A percentile compares a stretch with the other conserved stretches of the same genome.
Conservation (phyloP, 2,329 filamentous ascomycete genomes). For the Ascochyta clinopodiicola region DNA sequence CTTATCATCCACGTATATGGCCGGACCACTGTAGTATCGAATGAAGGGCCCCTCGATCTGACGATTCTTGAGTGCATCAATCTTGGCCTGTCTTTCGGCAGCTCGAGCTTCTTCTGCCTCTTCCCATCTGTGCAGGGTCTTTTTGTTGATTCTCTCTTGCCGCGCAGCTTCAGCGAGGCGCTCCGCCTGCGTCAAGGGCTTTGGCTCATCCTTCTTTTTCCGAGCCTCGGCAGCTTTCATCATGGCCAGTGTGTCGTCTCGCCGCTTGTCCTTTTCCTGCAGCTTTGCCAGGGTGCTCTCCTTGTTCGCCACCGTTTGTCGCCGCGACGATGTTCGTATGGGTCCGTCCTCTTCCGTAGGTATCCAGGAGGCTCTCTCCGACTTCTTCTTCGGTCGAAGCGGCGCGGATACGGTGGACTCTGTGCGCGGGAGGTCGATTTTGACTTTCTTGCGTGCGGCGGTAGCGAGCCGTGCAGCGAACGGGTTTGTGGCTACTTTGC, state of each 20-base stretch:
- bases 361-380: conserved; percentile 73
- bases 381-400: conserved; percentile 68
- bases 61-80: conserved; percentile 86
- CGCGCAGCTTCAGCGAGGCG: conserved; percentile 80
- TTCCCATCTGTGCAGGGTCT: conserved; percentile 92
- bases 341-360: conserved; percentile 68
- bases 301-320: conserved; percentile 67
- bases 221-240: conserved; percentile 68
- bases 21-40: conserved; percentile 91
- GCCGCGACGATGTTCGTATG: conserved; percentile 66
- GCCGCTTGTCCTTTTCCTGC: conserved; percentile 72
- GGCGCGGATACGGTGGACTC: conserved; percentile 56
- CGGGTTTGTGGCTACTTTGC: conserved; percentile 69
- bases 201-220: conserved; percentile 76
- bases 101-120: conserved; percentile 88
- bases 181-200: conserved; percentile 85
- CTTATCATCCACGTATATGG: conserved; percentile 78
- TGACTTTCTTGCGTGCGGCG: conserved; percentile 50
- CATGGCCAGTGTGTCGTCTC: conserved; percentile 71
- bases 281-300: conserved; percentile 70
- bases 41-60: conserved; percentile 88
- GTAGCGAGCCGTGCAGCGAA: conserved; percentile 45
- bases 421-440: conserved; percentile 46
- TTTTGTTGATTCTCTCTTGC: conserved; percentile 85
- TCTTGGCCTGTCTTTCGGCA: conserved; percentile 79